Evolutionary conservation across 257 asterid genomes (phyloP).

Genomic region (Nicotiana knightiana): DNA sequence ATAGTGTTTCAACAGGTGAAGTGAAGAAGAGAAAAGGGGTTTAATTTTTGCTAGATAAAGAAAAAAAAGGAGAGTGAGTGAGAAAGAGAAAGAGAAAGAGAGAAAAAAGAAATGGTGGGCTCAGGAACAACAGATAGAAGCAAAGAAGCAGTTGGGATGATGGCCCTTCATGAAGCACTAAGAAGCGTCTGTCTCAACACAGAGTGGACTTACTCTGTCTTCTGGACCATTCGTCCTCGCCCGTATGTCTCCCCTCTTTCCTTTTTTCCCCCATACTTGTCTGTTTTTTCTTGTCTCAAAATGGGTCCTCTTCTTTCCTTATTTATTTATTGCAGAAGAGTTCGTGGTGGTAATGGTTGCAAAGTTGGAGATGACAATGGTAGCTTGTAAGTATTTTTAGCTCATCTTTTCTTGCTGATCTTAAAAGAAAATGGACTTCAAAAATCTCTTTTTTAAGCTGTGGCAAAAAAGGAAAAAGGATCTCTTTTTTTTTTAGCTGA

Average conservation of each 20-base stretch:
- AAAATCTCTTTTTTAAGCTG: not conserved
- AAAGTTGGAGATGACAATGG: conserved; percentile 98
- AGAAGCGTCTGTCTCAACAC: conserved; percentile 89
- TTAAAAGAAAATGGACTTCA: not conserved
- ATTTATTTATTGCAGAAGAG: conserved; percentile 55
- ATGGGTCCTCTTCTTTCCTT: conserved; percentile 8
- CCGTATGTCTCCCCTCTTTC: conserved; percentile 46
- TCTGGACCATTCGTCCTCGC: conserved; percentile 99
- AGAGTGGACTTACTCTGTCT: conserved; percentile 99
- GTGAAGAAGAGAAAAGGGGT: conserved; percentile 13
- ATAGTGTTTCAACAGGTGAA: not conserved
- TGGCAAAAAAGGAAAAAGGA: not conserved
- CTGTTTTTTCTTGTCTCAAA: conserved; percentile 1
- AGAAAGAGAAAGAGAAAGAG: conserved; percentile 17
- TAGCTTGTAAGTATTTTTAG: conserved; percentile 67
- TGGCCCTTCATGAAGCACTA: conserved; percentile 99
- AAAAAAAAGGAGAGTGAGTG: conserved; percentile 15
- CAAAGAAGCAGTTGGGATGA: conserved; percentile 99
- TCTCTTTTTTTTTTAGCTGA: not conserved
- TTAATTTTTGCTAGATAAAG: not conserved
- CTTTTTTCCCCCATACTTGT: conserved; percentile 1
- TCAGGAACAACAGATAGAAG: conserved; percentile 93
- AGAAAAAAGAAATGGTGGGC: conserved; percentile 69
- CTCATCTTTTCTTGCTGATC: not conserved
- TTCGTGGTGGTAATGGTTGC: conserved; percentile 96